phyloP scores from a whole-genome alignment of 2,329 filamentous ascomycete species.

The Paraphoma chrysanthemicola region DNA sequence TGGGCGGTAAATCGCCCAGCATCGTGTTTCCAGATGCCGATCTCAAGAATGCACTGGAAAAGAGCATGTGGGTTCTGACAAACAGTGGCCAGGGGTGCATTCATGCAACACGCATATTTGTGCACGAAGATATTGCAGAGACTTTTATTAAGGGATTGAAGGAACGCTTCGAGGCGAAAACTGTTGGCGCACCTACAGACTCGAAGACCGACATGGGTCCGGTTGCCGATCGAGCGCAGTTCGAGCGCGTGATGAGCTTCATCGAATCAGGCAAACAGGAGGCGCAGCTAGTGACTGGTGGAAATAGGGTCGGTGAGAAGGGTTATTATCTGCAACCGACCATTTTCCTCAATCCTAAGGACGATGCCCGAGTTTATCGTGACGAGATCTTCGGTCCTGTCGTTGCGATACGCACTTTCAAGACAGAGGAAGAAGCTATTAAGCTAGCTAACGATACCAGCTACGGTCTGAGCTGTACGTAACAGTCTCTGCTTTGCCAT shows the following conservation, averaged over 20 bases:
- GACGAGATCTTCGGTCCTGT: slow-evolving; percentile 38
- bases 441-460: slow-evolving; percentile 2
- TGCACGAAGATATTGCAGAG: background rate
- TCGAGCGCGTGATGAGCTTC: background rate
- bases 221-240: background rate
- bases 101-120: background rate
- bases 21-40: slow-evolving; percentile 53
- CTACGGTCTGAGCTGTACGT: slow-evolving; percentile 1
- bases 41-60: slow-evolving; percentile 36
- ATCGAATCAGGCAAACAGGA: background rate
- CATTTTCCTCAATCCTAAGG: slow-evolving; percentile 27
- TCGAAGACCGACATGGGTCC: background rate
- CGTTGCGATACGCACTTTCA: slow-evolving; percentile 22
- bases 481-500: no score
- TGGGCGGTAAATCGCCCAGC: slow-evolving; percentile 53
- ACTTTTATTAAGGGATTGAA: background rate
- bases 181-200: background rate
- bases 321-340: slow-evolving; percentile 25
- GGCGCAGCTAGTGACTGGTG: background rate
- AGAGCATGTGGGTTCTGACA: background rate
- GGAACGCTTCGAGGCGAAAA: background rate
- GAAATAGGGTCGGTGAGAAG: background rate
- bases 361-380: background rate
- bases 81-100: background rate
- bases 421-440: slow-evolving; percentile 14